A percentile compares a stretch with the other conserved stretches of the same genome.
phyloP scores from a whole-genome alignment of 352 stramenopile genomes.

The Globisporangium nunn region DNA sequence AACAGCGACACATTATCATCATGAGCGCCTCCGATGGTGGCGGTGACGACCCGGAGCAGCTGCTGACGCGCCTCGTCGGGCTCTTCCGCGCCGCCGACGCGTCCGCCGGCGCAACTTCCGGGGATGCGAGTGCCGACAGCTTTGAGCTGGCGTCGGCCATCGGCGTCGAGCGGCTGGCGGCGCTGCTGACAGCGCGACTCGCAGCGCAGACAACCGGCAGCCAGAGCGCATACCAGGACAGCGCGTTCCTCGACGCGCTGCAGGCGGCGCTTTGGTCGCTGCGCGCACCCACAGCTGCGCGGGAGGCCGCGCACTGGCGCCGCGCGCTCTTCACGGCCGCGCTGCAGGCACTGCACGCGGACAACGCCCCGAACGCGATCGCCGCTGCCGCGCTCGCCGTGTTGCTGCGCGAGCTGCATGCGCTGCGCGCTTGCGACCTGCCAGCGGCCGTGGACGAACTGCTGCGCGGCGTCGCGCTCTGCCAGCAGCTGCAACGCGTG shows the following conservation, averaged over 20 bases:
- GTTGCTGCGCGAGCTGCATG: constrained; percentile 31
- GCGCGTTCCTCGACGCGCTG: constrained; percentile 23
- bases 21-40: not conserved
- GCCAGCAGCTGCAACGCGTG: constrained; percentile 18
- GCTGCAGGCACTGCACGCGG: constrained; percentile 23
- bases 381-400: constrained; percentile 14
- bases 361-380: constrained; percentile 17
- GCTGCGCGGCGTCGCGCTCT: constrained; percentile 19
- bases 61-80: constrained; percentile 21
- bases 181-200: constrained; percentile 15
- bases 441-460: constrained; percentile 24
- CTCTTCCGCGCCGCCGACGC: constrained; percentile 14
- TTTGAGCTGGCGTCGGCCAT: constrained; percentile 15
- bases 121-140: not conserved
- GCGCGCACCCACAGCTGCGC: constrained; percentile 5
- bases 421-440: constrained; percentile 22
- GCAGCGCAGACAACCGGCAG: constrained; percentile 14
- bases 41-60: not conserved
- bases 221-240: constrained; percentile 27
- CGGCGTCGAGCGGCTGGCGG: constrained; percentile 21
- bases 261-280: constrained; percentile 35
- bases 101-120: not conserved
- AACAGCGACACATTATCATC: too few relatives aligned
- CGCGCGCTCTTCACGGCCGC: constrained; percentile 16
- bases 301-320: constrained; percentile 20